Percentiles rank a stretch among this genome's conserved stretches.
Conservation (phyloP, 1,284 basidiomycete genomes). For the Ustilago tritici region DNA sequence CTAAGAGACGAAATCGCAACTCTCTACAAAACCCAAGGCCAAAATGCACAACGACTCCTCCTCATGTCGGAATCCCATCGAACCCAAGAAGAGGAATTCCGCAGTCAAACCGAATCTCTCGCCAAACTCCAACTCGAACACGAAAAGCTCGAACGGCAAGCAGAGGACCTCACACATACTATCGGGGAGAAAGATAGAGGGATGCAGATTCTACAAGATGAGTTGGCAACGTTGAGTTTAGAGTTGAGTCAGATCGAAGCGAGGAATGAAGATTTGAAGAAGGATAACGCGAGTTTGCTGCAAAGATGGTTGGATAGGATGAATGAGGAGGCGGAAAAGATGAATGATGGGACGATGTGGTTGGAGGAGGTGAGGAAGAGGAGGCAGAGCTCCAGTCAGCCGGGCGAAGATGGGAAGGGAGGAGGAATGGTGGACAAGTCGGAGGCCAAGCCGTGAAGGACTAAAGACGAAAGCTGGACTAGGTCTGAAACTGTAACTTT, state of each 20-base stretch:
- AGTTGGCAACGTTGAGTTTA: slow-evolving; percentile 58
- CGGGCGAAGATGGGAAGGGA: not conserved
- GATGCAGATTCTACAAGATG: slow-evolving; percentile 91
- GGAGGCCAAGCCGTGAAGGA: not conserved
- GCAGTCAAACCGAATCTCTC: slow-evolving; percentile 81
- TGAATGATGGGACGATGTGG: slow-evolving; percentile 78
- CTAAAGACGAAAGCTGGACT: not conserved
- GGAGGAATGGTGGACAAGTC: not conserved
- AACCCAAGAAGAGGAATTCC: slow-evolving; percentile 85
- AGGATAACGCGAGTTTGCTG: slow-evolving; percentile 92
- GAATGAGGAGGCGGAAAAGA: slow-evolving; percentile 89
- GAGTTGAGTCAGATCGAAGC: slow-evolving; percentile 90
- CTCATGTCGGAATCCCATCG: slow-evolving; percentile 92
- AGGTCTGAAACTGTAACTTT: not conserved
- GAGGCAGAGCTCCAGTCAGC: slow-evolving; percentile 24
- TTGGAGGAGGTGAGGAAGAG: slow-evolving; percentile 49
- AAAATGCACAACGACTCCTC: slow-evolving; percentile 90
- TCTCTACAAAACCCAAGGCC: slow-evolving; percentile 94
- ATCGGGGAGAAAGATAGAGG: slow-evolving; percentile 84
- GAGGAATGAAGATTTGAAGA: slow-evolving; percentile 83
- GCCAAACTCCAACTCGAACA: slow-evolving; percentile 81
- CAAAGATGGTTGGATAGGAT: slow-evolving; percentile 76
- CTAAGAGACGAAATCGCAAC: slow-evolving; percentile 89
- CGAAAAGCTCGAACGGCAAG: slow-evolving; percentile 72
- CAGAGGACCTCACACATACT: slow-evolving; percentile 76